A percentile compares a stretch with the other conserved stretches of the same genome.
These are phyloP conservation scores for Allium sativum DNA, from an alignment of 106 monocot species.

Conservation along the genomic window DNA sequence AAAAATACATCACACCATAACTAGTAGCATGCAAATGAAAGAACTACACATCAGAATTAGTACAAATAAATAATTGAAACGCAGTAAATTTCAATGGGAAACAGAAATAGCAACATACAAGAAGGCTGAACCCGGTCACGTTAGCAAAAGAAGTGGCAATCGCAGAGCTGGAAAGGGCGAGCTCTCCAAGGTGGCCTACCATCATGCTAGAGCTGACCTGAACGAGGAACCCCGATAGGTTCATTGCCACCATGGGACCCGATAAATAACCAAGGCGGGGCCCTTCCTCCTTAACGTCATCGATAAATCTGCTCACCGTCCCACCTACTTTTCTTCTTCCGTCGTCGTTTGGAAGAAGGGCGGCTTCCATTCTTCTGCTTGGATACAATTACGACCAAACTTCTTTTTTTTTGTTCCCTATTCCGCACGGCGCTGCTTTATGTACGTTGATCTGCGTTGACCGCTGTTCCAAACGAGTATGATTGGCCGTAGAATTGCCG, in stretches of 20 bases:
- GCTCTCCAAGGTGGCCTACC: slow-evolving; percentile 61
- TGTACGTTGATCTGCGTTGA: no score
- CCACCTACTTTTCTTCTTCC: not conserved
- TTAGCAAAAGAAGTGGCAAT: slow-evolving; percentile 47
- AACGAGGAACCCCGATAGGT: slow-evolving; percentile 30
- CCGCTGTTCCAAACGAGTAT: no score
- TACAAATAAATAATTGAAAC: no score
- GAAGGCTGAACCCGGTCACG: slow-evolving; percentile 71
- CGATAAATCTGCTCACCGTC: slow-evolving; percentile 9
- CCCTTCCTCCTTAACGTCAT: slow-evolving; percentile 20
- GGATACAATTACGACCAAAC: no score
- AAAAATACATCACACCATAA: no score
- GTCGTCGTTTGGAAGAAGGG: not conserved
- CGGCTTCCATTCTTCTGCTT: not conserved
- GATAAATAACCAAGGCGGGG: slow-evolving; percentile 26
- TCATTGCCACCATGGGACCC: slow-evolving; percentile 44
- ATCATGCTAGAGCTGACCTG: slow-evolving; percentile 54
- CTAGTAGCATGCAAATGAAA: no score
- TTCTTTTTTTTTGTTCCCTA: no score
- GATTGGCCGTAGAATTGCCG: no score
- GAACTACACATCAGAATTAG: no score
- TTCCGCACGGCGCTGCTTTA: no score
- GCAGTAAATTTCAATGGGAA: no score
- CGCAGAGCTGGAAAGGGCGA: slow-evolving; percentile 45
- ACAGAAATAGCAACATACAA: slow-evolving; percentile 21